Conservation (phyloP, 164 flowering plant genomes). For the Amborella trichopoda region DNA sequence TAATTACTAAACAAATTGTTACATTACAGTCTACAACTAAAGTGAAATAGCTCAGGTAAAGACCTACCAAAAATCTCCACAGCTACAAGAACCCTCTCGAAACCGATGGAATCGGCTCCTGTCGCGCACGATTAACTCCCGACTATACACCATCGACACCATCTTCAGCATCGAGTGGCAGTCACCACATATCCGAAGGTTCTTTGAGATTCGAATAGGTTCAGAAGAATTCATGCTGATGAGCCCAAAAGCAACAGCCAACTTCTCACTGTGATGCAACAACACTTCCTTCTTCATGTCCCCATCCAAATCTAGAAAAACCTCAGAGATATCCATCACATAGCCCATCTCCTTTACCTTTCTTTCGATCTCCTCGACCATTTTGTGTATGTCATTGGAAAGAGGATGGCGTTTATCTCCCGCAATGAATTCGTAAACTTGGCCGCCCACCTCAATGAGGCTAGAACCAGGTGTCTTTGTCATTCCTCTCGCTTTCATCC, state of each 20-base stretch:
- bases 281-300: slow-evolving; percentile 32
- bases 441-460: slow-evolving; percentile 31
- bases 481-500: slow-evolving; percentile 24
- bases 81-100: slow-evolving; percentile 30
- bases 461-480: slow-evolving; percentile 32
- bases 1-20: too few relatives aligned
- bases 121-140: slow-evolving; percentile 35
- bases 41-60: too few relatives aligned
- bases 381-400: slow-evolving; percentile 14
- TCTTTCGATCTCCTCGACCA: slow-evolving; percentile 16
- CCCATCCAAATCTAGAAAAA: slow-evolving; percentile 32
- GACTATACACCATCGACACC: slow-evolving; percentile 25
- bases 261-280: slow-evolving; percentile 37
- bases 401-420: slow-evolving; percentile 17
- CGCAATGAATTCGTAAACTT: slow-evolving; percentile 22
- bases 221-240: slow-evolving; percentile 29
- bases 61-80: slow-evolving; percentile 44
- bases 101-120: slow-evolving; percentile 39
- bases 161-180: slow-evolving; percentile 33
- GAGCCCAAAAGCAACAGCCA: slow-evolving; percentile 38
- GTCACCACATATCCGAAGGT: slow-evolving; percentile 36
- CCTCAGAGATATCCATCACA: slow-evolving; percentile 23
- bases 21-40: too few relatives aligned
- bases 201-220: slow-evolving; percentile 32
- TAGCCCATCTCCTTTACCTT: slow-evolving; percentile 39